These are phyloP conservation scores for Dimocarpus longan DNA, from an alignment of 345 rosid species.

Conservation along the genomic window DNA sequence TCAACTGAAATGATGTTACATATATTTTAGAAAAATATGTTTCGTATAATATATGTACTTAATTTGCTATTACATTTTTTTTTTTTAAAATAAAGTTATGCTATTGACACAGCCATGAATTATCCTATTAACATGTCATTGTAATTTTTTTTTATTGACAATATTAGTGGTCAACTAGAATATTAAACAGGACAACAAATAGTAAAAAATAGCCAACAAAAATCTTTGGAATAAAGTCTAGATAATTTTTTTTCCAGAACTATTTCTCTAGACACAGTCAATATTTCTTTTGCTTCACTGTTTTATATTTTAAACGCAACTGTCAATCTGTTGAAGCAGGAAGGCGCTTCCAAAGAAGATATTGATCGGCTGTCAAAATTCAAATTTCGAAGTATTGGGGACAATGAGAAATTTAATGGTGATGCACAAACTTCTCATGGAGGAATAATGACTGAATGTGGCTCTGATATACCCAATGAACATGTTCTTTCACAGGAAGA, in stretches of 20 bases:
- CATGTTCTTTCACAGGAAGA: conserved; percentile 70
- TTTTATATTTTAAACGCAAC: neutral
- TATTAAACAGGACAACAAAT: too few relatives aligned
- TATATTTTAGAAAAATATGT: neutral
- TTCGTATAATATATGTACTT: too few relatives aligned
- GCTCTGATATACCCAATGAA: conserved; percentile 69
- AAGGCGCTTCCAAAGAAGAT: conserved; percentile 94
- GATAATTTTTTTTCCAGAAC: neutral
- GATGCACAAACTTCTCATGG: conserved; percentile 52
- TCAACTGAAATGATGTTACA: neutral
- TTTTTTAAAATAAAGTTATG: too few relatives aligned
- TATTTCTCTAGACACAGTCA: neutral
- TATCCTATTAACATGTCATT: too few relatives aligned
- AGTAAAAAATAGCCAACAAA: too few relatives aligned
- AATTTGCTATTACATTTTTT: too few relatives aligned
- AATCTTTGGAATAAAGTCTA: too few relatives aligned
- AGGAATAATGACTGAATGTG: conserved; percentile 87
- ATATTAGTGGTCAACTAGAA: too few relatives aligned
- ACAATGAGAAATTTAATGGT: conserved; percentile 47
- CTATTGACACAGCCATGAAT: too few relatives aligned
- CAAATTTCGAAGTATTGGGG: conserved; percentile 56
- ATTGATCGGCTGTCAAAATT: conserved; percentile 77
- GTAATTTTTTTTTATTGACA: too few relatives aligned
- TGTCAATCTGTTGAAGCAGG: conserved; percentile 50
- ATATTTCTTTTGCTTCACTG: neutral